Evolutionary conservation across 176 grass and related monocot genomes (phyloP).

Genomic region (Chloris gayana): DNA sequence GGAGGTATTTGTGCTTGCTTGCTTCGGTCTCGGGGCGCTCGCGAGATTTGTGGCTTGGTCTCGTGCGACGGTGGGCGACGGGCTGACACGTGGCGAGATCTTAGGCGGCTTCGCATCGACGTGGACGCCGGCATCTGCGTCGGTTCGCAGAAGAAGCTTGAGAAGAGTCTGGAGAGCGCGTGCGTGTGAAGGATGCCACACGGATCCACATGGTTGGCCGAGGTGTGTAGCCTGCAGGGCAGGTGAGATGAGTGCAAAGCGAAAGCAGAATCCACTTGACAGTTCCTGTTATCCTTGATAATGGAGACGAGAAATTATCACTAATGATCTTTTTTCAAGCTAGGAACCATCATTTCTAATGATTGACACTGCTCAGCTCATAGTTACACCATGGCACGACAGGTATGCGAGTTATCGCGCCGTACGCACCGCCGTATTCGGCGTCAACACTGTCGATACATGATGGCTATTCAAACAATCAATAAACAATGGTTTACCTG

Average conservation of each 20-base stretch:
- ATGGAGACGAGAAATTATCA: neutral
- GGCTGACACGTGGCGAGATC: slow-evolving; percentile 18
- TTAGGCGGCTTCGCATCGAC: neutral
- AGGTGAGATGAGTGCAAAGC: slow-evolving; percentile 15
- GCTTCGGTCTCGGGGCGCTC: neutral
- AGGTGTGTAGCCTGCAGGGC: neutral
- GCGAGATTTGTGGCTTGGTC: neutral
- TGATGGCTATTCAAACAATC: neutral
- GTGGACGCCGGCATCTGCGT: neutral
- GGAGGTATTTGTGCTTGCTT: slow-evolving; percentile 12
- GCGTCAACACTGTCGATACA: neutral
- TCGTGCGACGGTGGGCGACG: neutral
- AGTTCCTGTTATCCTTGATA: neutral
- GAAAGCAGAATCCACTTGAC: neutral
- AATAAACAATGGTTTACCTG: neutral
- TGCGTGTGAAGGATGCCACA: slow-evolving; percentile 21
- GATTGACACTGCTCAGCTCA: neutral
- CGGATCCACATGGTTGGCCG: slow-evolving; percentile 7
- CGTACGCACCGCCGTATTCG: too few relatives aligned
- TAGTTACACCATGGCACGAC: neutral
- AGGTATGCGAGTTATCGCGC: too few relatives aligned
- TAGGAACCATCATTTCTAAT: neutral
- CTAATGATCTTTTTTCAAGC: neutral
- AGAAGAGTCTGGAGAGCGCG: neutral
- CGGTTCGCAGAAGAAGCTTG: neutral